Percentiles rank a stretch among this genome's conserved stretches.
Evolutionary conservation across 179 eudicot genomes (phyloP).

Genomic region (Silene noctiflora): DNA sequence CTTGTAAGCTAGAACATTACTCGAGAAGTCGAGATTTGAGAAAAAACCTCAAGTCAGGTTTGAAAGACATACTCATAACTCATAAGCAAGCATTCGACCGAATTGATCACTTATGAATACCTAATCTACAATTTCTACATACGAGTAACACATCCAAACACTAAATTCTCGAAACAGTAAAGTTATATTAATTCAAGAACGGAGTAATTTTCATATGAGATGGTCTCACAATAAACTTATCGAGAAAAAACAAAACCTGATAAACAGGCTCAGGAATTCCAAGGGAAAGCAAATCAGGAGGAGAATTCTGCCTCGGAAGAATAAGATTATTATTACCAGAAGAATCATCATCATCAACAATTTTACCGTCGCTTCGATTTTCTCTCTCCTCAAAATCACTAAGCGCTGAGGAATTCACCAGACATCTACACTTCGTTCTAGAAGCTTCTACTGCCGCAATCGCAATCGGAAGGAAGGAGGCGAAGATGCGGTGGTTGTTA

Average conservation of each 20-base stretch:
- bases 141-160: too few species aligned
- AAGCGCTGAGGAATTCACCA: slow-evolving; percentile 19
- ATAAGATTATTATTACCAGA: neutral
- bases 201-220: neutral
- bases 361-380: slow-evolving; percentile 4
- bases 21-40: too few species aligned
- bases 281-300: slow-evolving; percentile 46
- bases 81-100: too few species aligned
- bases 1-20: neutral
- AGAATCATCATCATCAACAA: neutral
- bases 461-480: slow-evolving; percentile 17
- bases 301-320: neutral
- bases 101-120: too few species aligned
- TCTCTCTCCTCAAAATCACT: slow-evolving; percentile 26
- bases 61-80: too few species aligned
- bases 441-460: neutral
- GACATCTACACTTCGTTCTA: slow-evolving; percentile 16
- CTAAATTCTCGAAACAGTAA: neutral
- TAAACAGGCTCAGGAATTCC: slow-evolving; percentile 95
- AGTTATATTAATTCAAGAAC: neutral
- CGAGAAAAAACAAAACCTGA: slow-evolving; percentile 42
- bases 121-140: too few species aligned
- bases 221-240: neutral
- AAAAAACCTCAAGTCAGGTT: too few species aligned
- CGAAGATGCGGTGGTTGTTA: neutral